Evolutionary conservation across 495 filamentous ascomycete genomes (phyloP).

Genomic region (Lasiosphaeris hirsuta): DNA sequence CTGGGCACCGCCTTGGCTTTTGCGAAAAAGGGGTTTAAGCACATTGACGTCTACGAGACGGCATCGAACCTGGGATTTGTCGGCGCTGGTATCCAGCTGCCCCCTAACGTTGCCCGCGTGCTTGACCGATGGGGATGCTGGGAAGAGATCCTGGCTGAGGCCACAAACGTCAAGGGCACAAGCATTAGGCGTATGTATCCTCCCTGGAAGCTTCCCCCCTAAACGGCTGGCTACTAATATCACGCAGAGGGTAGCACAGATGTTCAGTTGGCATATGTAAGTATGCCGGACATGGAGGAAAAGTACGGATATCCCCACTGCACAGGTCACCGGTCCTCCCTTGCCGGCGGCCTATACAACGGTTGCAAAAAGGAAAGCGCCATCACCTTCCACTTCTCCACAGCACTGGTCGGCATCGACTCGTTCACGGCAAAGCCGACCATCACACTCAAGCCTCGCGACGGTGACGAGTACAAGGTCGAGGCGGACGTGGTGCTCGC

Average conservation of each 20-base stretch:
- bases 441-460: conserved; percentile 56
- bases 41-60: conserved; percentile 69
- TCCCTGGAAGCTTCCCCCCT: neutral
- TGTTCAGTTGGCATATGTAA: conserved; percentile 64
- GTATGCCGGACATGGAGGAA: conserved; percentile 60
- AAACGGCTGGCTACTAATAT: conserved; percentile 9
- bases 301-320: conserved; percentile 74
- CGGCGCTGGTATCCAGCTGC: conserved; percentile 78
- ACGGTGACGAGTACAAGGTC: conserved; percentile 52
- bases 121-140: conserved; percentile 67
- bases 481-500: conserved; percentile 68
- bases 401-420: conserved; percentile 48
- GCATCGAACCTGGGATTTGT: conserved; percentile 75
- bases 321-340: conserved; percentile 70
- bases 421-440: conserved; percentile 54
- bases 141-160: conserved; percentile 63
- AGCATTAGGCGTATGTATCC: conserved; percentile 37
- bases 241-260: conserved; percentile 62
- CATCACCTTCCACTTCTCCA: conserved; percentile 69
- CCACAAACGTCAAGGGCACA: conserved; percentile 45
- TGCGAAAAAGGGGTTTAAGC: conserved; percentile 67
- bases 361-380: conserved; percentile 60
- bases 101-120: conserved; percentile 75
- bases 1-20: conserved; percentile 68
- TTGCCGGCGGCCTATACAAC: conserved; percentile 66